Evolutionary conservation across 176 grass and related monocot species (phyloP).

Genomic region (Triticum timopheevii): DNA sequence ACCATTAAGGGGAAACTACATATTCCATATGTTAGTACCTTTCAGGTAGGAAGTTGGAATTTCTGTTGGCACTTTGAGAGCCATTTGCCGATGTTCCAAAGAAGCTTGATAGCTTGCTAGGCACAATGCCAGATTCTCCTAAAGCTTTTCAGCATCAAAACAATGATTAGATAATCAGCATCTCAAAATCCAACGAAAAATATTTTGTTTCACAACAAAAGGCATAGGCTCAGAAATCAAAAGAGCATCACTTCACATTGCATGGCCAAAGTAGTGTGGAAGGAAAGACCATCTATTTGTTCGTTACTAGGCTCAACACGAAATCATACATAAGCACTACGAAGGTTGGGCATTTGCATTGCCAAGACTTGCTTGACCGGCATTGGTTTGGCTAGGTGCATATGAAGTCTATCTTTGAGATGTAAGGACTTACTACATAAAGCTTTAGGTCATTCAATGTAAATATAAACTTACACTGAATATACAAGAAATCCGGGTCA

Average conservation of each 20-base stretch:
- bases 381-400: neutral
- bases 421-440: neutral
- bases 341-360: neutral
- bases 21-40: constrained; percentile 51
- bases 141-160: constrained; percentile 59
- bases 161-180: constrained; percentile 12
- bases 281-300: neutral
- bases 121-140: constrained; percentile 86
- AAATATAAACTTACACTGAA: constrained; percentile 78
- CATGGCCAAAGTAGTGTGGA: neutral
- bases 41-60: constrained; percentile 71
- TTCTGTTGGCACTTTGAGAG: constrained; percentile 15
- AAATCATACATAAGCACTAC: neutral
- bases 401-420: neutral
- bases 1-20: constrained; percentile 19
- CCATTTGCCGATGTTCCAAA: constrained; percentile 32
- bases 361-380: neutral
- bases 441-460: constrained; percentile 21
- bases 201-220: neutral
- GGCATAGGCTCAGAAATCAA: neutral
- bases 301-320: neutral
- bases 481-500: constrained; percentile 89
- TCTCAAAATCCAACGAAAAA: constrained; percentile 5
- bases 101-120: constrained; percentile 57
- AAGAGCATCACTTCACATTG: neutral